Base-by-base conservation (phyloP, 345 rosid species). In the Syzygium aqueum region DNA sequence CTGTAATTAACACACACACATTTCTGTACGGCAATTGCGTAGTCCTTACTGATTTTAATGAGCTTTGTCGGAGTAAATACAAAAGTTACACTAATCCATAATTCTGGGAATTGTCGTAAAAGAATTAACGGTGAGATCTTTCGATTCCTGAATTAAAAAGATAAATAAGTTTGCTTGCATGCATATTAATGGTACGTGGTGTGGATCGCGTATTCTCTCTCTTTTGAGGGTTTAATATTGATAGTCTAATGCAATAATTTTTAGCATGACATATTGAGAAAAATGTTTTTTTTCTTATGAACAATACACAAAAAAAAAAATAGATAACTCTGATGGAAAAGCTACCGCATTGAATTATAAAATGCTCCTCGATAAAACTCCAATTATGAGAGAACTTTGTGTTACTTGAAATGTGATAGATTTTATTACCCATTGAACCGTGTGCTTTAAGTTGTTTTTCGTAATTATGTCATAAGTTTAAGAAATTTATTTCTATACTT, bases 131-230 rank as follows among this genome's bases (percentile, higher is more conserved):
- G 10, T 5, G 7, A 2, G 8, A 73, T 73, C 1, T 5, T 5
- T 9, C 8, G 3, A 1, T 73, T 33, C 3, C 0, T 73, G 0
- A 19, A 3, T 3, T 37, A 21, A 37, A 73, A 1, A 9, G 13
- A 43, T 13, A 13, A 67, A 19, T 73, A 73, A 37, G 7, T 21
- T 9, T n/a, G 37, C n/a, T 12, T 12, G 33, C 13, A 52, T 52
- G 17, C 53, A 52, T 15, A 52, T 6, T 8, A 5, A 17, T 1
- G 25, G 10, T 22, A 17, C 2, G 7, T 5, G 49, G 11, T 33
- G 49, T 2, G 13, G 46, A n/a, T n/a, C 6, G 19, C n/a, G 73
- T 30, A 8, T 73, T 37, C 80, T 37, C 22, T 4, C 13, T 73
- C 46, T 73, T 21, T 37, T 33, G 7, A 49, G 82, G 5, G 5